A percentile compares a stretch with the other conserved stretches of the same genome.
Conservation (phyloP, 441 rosid species). For the Erodium trifolium region DNA sequence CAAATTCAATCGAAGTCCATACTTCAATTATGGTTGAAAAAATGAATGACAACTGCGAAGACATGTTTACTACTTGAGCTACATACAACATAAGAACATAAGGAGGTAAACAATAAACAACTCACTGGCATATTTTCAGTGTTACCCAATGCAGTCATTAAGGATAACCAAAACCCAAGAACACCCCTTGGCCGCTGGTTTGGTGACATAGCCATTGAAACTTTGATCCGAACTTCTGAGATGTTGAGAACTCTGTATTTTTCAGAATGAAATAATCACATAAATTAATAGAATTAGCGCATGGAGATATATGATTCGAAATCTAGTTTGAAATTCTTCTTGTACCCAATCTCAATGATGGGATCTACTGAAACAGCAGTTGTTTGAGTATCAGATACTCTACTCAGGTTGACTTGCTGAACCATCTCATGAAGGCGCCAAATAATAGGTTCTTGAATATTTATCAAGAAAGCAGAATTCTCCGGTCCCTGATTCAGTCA, state of each 20-base stretch:
- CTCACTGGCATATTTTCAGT: slow-evolving; percentile 94
- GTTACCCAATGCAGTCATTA: slow-evolving; percentile 98
- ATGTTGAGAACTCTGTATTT: slow-evolving; percentile 68
- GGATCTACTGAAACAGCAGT: slow-evolving; percentile 98
- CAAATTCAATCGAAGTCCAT: no score
- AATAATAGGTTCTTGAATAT: slow-evolving; percentile 92
- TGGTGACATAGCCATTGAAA: slow-evolving; percentile 96
- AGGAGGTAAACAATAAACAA: slow-evolving; percentile 22
- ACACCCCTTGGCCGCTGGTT: slow-evolving; percentile 95
- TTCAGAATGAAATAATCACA: slow-evolving; percentile 15
- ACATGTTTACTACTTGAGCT: background rate
- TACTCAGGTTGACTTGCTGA: slow-evolving; percentile 70
- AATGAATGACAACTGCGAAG: slow-evolving; percentile 5
- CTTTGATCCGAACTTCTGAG: slow-evolving; percentile 88
- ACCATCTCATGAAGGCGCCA: slow-evolving; percentile 99
- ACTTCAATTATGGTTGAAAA: background rate
- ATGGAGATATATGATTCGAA: slow-evolving; percentile 7
- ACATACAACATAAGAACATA: background rate
- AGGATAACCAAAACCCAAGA: slow-evolving; percentile 95
- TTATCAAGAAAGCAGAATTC: slow-evolving; percentile 66
- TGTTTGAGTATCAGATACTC: slow-evolving; percentile 52
- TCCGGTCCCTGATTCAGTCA: slow-evolving; percentile 62
- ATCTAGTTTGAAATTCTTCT: slow-evolving; percentile 5
- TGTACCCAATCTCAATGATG: slow-evolving; percentile 87
- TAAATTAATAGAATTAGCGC: slow-evolving; percentile 8